These are phyloP conservation scores for Backusella tuberculispora DNA, from an alignment of 192 early-diverging fungal species.

Conservation along the genomic window DNA sequence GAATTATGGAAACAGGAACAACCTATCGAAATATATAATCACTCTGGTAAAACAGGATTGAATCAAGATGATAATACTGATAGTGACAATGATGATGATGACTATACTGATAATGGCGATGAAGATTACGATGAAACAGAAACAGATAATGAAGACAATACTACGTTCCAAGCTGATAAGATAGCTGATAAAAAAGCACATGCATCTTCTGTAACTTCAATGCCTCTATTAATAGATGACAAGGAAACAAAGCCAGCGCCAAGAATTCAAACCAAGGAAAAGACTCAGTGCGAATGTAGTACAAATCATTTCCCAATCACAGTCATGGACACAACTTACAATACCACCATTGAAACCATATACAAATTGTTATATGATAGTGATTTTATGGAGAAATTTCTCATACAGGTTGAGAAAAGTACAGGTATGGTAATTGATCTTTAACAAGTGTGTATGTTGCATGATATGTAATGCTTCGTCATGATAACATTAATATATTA, in stretches of 20 bases:
- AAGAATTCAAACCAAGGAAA: constrained; percentile 29
- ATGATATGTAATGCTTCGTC: neutral
- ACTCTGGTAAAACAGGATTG: neutral
- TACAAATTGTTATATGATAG: constrained; percentile 58
- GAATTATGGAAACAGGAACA: constrained; percentile 60
- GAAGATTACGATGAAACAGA: constrained; percentile 18
- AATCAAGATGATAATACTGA: constrained; percentile 5
- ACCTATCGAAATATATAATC: constrained; percentile 5
- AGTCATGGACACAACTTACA: constrained; percentile 50
- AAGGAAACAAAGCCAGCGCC: neutral
- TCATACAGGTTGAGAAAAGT: constrained; percentile 51
- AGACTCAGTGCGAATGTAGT: constrained; percentile 54
- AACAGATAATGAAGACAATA: constrained; percentile 6
- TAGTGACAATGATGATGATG: neutral
- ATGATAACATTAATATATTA: too few relatives aligned
- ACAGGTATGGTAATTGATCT: constrained; percentile 39
- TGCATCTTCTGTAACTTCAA: neutral
- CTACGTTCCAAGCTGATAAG: constrained; percentile 21
- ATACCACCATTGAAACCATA: constrained; percentile 49
- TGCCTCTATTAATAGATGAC: neutral
- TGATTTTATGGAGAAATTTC: constrained; percentile 48
- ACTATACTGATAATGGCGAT: constrained; percentile 14
- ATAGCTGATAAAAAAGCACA: neutral
- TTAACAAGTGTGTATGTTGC: neutral
- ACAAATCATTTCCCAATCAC: constrained; percentile 50